A percentile compares a stretch with the other conserved stretches of the same genome.
Evolutionary conservation across 228 moss, liverwort and hornwort genomes (phyloP).

Genomic region (Sphagnum magellanicum): DNA sequence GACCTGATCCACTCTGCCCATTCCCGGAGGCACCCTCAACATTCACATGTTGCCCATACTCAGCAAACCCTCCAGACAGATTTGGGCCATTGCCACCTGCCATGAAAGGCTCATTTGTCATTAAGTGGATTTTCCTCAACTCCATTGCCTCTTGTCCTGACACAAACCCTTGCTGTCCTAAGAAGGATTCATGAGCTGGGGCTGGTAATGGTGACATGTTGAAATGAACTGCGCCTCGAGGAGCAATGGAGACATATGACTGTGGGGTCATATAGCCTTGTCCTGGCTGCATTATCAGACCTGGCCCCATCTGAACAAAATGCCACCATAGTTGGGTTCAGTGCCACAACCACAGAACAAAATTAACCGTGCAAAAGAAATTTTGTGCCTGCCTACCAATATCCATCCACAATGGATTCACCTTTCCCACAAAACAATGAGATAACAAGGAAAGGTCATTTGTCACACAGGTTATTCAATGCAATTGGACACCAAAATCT

Average conservation of each 20-base stretch:
- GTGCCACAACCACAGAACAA: no score
- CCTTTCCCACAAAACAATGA: no score
- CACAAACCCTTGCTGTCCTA: conserved; percentile 29
- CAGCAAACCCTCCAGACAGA: not conserved
- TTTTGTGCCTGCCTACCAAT: no score
- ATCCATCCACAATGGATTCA: no score
- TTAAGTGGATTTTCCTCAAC: not conserved
- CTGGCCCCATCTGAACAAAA: no score
- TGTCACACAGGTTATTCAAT: no score
- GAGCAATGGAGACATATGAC: not conserved
- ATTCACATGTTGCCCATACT: not conserved
- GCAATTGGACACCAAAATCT: no score
- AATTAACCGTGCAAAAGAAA: no score
- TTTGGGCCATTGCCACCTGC: not conserved
- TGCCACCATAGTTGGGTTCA: no score
- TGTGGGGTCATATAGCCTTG: no score
- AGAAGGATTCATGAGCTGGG: conserved; percentile 18
- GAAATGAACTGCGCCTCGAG: conserved; percentile 25
- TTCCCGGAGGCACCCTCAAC: not conserved
- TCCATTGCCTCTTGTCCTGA: conserved; percentile 19
- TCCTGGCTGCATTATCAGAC: no score
- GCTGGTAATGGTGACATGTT: conserved; percentile 32
- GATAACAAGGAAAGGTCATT: no score
- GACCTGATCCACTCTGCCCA: not conserved
- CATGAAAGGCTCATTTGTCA: not conserved